These are phyloP conservation scores for Cladosporium sp. DNA, from an alignment of 2,329 filamentous ascomycete species.

Conservation along the genomic window DNA sequence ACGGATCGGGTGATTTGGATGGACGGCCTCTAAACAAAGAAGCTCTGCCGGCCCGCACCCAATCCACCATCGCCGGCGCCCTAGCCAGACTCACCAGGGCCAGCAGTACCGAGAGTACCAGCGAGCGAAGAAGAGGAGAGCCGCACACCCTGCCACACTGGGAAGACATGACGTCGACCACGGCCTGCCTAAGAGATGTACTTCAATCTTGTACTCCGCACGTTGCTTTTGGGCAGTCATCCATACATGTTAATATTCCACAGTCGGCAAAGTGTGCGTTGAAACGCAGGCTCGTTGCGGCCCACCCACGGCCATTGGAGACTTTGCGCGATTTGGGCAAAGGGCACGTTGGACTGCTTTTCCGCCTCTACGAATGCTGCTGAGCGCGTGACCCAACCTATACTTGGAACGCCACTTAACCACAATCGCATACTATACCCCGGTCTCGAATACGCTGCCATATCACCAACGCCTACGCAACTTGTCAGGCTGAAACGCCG, in stretches of 20 bases:
- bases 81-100: not conserved
- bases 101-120: too few relatives aligned
- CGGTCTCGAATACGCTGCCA: not conserved
- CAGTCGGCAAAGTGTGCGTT: too few relatives aligned
- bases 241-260: not conserved
- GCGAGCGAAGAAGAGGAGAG: not conserved
- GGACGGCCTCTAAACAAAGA: not conserved
- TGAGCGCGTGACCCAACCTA: constrained; percentile 8
- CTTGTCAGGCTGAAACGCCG: not conserved
- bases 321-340: not conserved
- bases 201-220: not conserved
- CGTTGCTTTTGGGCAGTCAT: not conserved
- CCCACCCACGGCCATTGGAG: constrained; percentile 1
- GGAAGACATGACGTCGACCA: constrained; percentile 6
- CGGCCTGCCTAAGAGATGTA: not conserved
- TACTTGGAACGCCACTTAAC: not conserved
- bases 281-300: not conserved
- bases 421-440: not conserved
- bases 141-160: not conserved
- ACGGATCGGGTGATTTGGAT: not conserved
- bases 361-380: not conserved
- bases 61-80: not conserved
- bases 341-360: not conserved
- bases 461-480: not conserved
- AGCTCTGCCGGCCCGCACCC: constrained; percentile 2